Evolutionary conservation across 495 filamentous ascomycete genomes (phyloP).

Genomic region (Daldinia decipiens): DNA sequence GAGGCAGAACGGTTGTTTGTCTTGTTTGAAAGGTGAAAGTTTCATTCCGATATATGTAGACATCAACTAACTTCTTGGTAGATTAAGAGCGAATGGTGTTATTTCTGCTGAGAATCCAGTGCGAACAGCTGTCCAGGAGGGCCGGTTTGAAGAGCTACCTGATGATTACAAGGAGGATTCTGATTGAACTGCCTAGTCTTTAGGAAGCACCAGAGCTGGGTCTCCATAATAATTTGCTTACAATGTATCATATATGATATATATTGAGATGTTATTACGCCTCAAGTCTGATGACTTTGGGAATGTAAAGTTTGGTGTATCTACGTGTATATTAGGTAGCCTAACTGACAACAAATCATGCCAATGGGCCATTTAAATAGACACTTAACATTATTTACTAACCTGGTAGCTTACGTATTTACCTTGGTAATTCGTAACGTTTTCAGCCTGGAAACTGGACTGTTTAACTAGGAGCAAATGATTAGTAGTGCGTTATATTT

Average conservation of each 20-base stretch:
- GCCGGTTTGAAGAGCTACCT: slow-evolving; percentile 79
- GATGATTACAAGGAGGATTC: slow-evolving; percentile 56
- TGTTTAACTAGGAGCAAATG: too few species aligned
- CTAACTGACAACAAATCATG: too few species aligned
- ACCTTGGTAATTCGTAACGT: too few species aligned
- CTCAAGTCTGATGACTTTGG: neutral
- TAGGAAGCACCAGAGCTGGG: neutral
- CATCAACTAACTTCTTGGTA: slow-evolving; percentile 48
- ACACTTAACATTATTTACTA: too few species aligned
- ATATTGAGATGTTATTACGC: neutral
- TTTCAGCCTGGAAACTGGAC: too few species aligned
- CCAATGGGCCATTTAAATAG: too few species aligned
- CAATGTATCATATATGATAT: neutral
- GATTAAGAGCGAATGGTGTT: slow-evolving; percentile 83
- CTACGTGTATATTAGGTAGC: neutral
- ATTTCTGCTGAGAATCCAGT: slow-evolving; percentile 89
- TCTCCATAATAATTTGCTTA: neutral
- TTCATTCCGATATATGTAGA: neutral
- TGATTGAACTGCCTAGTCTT: slow-evolving; percentile 38
- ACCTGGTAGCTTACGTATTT: too few species aligned
- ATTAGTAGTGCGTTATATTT: too few species aligned
- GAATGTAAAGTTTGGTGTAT: too few species aligned
- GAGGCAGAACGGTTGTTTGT: slow-evolving; percentile 95
- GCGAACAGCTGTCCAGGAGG: slow-evolving; percentile 75
- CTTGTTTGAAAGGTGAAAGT: slow-evolving; percentile 83